Conservation (phyloP, 169 alveolate genomes). For the Plasmodium coatneyi region DNA sequence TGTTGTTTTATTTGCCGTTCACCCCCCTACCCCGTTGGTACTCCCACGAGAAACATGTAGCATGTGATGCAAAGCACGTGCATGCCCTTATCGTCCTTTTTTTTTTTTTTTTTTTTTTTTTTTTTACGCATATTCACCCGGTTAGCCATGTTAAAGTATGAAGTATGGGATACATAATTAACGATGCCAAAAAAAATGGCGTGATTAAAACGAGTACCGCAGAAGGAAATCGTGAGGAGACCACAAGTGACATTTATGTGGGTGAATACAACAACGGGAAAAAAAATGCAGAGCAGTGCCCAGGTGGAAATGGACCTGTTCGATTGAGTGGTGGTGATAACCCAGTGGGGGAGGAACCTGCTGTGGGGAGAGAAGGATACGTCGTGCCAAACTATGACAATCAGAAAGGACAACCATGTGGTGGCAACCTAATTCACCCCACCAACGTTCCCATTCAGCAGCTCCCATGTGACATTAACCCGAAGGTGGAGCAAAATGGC, state of each 20-base stretch:
- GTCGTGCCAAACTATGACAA: not conserved
- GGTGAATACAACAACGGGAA: not conserved
- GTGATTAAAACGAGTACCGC: conserved; percentile 14
- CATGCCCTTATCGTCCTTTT: not conserved
- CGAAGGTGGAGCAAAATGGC: not conserved
- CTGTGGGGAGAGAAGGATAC: not conserved
- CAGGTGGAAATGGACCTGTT: not conserved
- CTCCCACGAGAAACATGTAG: not conserved
- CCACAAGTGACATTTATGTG: conserved; percentile 4
- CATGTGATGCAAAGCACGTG: not conserved
- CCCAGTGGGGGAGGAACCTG: not conserved
- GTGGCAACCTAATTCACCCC: too few relatives aligned
- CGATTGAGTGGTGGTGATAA: not conserved
- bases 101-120: not conserved
- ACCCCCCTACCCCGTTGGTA: not conserved
- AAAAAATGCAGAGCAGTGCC: not conserved
- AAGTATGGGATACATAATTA: conserved; percentile 52
- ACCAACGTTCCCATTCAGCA: not conserved
- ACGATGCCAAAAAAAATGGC: conserved; percentile 29
- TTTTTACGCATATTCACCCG: not conserved
- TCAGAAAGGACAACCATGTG: not conserved
- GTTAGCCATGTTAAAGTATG: conserved; percentile 28
- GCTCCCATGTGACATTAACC: not conserved
- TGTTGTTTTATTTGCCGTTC: not conserved
- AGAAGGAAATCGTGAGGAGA: not conserved